Evolutionary conservation across 306 rosid genomes (phyloP).

Genomic region (Arachis stenosperma): DNA sequence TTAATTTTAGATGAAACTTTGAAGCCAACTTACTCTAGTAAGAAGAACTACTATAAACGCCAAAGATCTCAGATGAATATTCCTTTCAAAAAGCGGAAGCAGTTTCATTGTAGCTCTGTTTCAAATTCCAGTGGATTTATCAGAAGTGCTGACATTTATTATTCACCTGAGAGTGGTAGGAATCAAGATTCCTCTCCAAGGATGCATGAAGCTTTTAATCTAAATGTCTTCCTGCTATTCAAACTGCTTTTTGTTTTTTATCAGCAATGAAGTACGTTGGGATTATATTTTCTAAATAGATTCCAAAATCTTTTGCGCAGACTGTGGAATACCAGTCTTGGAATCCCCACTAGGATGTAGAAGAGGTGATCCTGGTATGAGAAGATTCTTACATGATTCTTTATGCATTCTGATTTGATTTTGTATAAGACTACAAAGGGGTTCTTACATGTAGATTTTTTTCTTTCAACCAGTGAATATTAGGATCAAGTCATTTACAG

Average conservation of each 20-base stretch:
- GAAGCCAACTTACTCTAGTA: constrained; percentile 51
- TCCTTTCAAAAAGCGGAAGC: constrained; percentile 80
- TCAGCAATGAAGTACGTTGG: constrained; percentile 25
- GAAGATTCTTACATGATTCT: constrained; percentile 39
- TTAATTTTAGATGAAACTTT: constrained; percentile 52
- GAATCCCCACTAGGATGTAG: constrained; percentile 47
- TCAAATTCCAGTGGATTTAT: constrained; percentile 50
- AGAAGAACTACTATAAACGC: constrained; percentile 60
- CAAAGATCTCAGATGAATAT: constrained; percentile 72
- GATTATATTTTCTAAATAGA: constrained; percentile 29
- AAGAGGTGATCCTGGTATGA: constrained; percentile 74
- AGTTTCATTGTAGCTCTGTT: constrained; percentile 45
- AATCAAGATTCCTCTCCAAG: constrained; percentile 48
- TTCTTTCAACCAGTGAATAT: constrained; percentile 74
- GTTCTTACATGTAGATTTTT: constrained; percentile 41
- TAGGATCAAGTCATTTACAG: constrained; percentile 81
- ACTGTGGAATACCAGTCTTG: constrained; percentile 46
- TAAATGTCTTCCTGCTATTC: constrained; percentile 32
- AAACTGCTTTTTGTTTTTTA: constrained; percentile 24
- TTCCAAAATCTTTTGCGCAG: constrained; percentile 45
- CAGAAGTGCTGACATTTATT: constrained; percentile 46
- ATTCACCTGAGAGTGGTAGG: constrained; percentile 50
- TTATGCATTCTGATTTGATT: constrained; percentile 41
- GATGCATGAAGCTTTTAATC: constrained; percentile 49
- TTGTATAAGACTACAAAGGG: constrained; percentile 40